Conservation (phyloP, 1,284 basidiomycete genomes). For the Takashimella koratensis region DNA sequence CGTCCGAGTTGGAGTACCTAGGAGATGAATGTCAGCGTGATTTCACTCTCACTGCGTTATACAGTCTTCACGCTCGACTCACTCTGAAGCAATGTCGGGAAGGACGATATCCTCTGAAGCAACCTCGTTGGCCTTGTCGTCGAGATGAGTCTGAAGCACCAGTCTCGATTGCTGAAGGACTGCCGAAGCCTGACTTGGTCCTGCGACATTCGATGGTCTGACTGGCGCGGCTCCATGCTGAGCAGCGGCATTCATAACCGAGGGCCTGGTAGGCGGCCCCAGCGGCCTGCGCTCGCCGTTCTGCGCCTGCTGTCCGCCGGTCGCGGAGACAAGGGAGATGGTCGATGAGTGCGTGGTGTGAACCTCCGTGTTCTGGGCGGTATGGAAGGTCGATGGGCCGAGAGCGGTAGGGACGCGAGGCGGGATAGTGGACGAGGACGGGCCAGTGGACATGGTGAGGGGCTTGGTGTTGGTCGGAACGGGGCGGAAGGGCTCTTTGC, state of each 20-base stretch:
- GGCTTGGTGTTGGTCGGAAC: neutral
- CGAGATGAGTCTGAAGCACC: constrained; percentile 44
- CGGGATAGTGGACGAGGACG: neutral
- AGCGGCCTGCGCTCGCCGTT: constrained; percentile 16
- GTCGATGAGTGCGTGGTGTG: constrained; percentile 21
- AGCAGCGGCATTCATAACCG: neutral
- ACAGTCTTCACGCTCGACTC: constrained; percentile 21
- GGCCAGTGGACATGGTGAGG: constrained; percentile 10
- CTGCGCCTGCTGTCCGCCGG: constrained; percentile 1
- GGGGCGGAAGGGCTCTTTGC: constrained; percentile 25
- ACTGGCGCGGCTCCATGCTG: neutral
- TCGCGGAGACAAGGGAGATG: constrained; percentile 21
- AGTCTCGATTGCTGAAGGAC: constrained; percentile 43
- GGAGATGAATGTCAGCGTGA: neutral
- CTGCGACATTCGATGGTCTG: neutral
- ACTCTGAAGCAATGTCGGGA: constrained; percentile 87
- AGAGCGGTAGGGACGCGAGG: constrained; percentile 14
- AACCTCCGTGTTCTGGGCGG: constrained; percentile 8
- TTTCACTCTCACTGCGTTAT: too few species aligned
- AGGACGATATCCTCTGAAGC: constrained; percentile 70
- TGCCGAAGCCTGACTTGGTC: constrained; percentile 51
- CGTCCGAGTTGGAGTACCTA: constrained; percentile 85
- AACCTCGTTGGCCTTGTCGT: constrained; percentile 51
- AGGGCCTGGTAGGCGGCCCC: constrained; percentile 39
- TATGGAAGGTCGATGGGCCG: constrained; percentile 26